Evolutionary conservation across 2,329 filamentous ascomycete genomes (phyloP), one percentile per base, ranked within the genome.

Genomic region (Colletotrichum cordylinicola): DNA sequence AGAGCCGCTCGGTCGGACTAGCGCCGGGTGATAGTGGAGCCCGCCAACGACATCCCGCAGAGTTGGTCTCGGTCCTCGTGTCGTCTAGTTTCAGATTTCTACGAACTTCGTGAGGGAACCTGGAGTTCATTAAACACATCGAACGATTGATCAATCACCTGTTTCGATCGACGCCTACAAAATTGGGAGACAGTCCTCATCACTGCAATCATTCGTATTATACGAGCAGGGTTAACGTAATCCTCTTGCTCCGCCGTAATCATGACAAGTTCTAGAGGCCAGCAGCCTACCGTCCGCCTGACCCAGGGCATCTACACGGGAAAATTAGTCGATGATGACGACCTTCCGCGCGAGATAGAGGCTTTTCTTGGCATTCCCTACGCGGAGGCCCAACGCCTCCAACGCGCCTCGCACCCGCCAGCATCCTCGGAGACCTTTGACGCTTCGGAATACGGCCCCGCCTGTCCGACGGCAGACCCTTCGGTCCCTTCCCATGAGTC

Each of bases 301-400:
- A 78, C 61, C 13, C 87, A 88, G 78, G 87, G 87, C 58, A 83
- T 79, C 2, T 88, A 87, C 77, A 72, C 84, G 3, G 87, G 87
- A 72, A 80, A 83, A 29, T 80, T 83, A 39, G 77, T 85, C 52
- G 68, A 79, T n/a, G 75, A 81, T 13, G 80, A 79, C 12, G 77
- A 79, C 15, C 82, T 83, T 31, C 86, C 88, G 6, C 85, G 84
- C 64, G 78, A 84, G 18, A 78, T 91, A 56, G 87, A 90, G 55
- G 84, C 85, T 13, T 91, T 88, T 80, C 85, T 86, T 60, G 88
- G 88, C 66, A 84, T 91, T 35, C 88, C 89, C 1, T 91, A 87
- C 77, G 89, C 87, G 18, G 82, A 86, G 78, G 78, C 80, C n/a
- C 81, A 81, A 79, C 89, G 87, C 70, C 91, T 88, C 81, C 86